Base-by-base conservation (phyloP, 139 green algal species). In the Monoraphidium neglectum region DNA sequence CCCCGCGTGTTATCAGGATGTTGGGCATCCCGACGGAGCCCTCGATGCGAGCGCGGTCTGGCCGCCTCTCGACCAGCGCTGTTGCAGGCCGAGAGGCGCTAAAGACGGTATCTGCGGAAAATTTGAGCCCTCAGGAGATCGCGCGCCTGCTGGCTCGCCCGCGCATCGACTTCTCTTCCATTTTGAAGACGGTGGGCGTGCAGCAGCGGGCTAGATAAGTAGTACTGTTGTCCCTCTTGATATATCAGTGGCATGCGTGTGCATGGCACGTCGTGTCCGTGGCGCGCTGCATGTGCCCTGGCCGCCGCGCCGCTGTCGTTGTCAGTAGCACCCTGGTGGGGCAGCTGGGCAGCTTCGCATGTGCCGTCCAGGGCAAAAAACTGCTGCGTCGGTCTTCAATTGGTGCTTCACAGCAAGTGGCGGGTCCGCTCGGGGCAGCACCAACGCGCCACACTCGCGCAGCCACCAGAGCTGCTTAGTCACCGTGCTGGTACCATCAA, bases 111-210 rank as follows among this genome's bases (percentile, higher is more conserved):
- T 71, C 70, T 38, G 62, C 68, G 30, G 72, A 80, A 36, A 72
- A 43, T 6, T 32, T 92, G 33, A 79, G 35, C 43, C 61, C 68
- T 2, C 18, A 62, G 23, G 77, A 93, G 28, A 77, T 94, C 18
- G 54, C 75, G 13, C 49, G 77, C 5, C 43, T 93, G 33, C 82
- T 90, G 8, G 83, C 89, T 21, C 74, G 95, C 26, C 95, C 95
- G 4, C 85, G 95, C 13, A 90, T 98, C 32, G 95, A 98, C 61
- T 98, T 98, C 71, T 85, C 81, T 4, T 90, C 86, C 43, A 98
- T 98, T 63, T 80, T 97, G 4, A 72, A 80, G 47, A 94, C 84
- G 72, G 95, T 98, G 72, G 59, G 88, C 69, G 13, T 26, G 35
- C 15, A 13, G 10, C 21, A 24, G 53, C 36, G 24, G 26, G 63